Evolutionary conservation across 441 rosid species (phyloP), one percentile per base, ranked within the genome.

Genomic region (Pelargonium fulgidum): DNA sequence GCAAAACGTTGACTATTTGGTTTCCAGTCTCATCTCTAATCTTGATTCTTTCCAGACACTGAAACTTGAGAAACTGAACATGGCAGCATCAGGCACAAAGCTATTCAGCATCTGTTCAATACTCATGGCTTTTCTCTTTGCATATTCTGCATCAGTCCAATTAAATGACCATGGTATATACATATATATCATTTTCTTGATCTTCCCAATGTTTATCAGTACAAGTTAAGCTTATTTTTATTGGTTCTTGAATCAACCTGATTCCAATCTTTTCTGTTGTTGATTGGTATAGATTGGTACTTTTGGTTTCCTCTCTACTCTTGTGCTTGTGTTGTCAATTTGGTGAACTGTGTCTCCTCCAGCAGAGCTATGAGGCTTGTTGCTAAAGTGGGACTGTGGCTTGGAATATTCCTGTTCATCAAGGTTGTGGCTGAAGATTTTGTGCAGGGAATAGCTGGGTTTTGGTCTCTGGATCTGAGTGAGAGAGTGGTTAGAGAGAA

Each of bases 271-370:
- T 16, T 54, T 17, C 12, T 5, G 5, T 52, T n/a, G 24, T 22
- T 14, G 26, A 63, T 67, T 56, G 67, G 33, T 71, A 62, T 65
- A 93, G 98, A 88, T 81, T 91, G 92, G 96, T 89, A 84, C 76
- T 80, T 86, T 50, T 89, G 97, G 97, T 79, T 91, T 74, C 95
- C 95, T 69, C 85, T 87, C 2, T 93, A 89, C 68, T 72, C 92
- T 47, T 74, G 78, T 19, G 93, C 91, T 29, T 80, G 75, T 75
- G 68, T 50, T 10, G 89, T 87, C 68, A 91, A 87, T 81, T 77
- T 87, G 68, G 50, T 66, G 39, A 83, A 76, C 67, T 65, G 74
- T 81, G 44, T 68, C 65, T 70, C 56, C 70, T 72, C 76, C 2
- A 48, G 73, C 63, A 78, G 69, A 4, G 39, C 64, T 59, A 58